Conservation (phyloP, 768 basidiomycete genomes). For the Lentinula detonsa region DNA sequence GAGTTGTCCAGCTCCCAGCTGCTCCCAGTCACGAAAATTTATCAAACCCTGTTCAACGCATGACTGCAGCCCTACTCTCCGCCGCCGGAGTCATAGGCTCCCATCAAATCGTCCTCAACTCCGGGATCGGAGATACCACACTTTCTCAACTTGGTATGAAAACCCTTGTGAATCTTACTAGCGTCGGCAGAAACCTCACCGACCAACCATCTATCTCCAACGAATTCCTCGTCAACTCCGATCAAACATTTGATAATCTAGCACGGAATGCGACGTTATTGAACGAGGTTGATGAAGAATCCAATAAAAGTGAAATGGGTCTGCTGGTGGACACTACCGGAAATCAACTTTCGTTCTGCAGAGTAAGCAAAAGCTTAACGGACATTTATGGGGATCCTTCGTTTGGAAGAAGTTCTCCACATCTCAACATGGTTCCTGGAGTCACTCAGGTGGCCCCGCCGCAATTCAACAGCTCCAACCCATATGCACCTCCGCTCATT, state of each 20-base stretch:
- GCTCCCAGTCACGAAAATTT: background rate
- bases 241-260: slow-evolving; percentile 12
- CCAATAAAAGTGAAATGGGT: slow-evolving; percentile 13
- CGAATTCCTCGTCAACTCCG: slow-evolving; percentile 12
- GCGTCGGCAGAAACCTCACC: slow-evolving; percentile 14
- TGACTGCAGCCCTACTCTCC: slow-evolving; percentile 13
- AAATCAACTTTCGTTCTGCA: slow-evolving; percentile 18
- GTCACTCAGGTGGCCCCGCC: slow-evolving; percentile 21
- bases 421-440: slow-evolving; percentile 14
- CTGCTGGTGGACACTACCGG: slow-evolving; percentile 14
- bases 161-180: slow-evolving; percentile 12
- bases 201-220: slow-evolving; percentile 12
- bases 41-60: background rate
- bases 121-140: slow-evolving; percentile 11
- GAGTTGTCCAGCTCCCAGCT: background rate
- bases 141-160: slow-evolving; percentile 11
- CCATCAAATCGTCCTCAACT: slow-evolving; percentile 14
- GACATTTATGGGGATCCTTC: slow-evolving; percentile 15
- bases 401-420: slow-evolving; percentile 14
- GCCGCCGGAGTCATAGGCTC: slow-evolving; percentile 22
- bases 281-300: slow-evolving; percentile 7
- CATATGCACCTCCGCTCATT: slow-evolving; percentile 12
- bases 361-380: slow-evolving; percentile 15
- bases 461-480: slow-evolving; percentile 18
- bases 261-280: slow-evolving; percentile 8